phyloP scores from a whole-genome alignment of 129 eudicot genomes.

The sunflower (Helianthus annuus) region HanXRQr2.0-SUNRISE NC_035440.2:33199227-33199726 shows the following conservation, averaged over 20 bases:
- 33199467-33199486: conserved; percentile 53
- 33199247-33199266: background rate
- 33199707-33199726: conserved; percentile 85
- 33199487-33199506: conserved; percentile 85
- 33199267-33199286: background rate
- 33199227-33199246: background rate
- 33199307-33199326: conserved; percentile 90
- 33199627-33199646: conserved; percentile 54
- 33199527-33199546: conserved; percentile 95
- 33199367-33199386: conserved; percentile 83
- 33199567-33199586: background rate
- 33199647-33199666: conserved; percentile 97
- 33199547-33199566: conserved; percentile 75
- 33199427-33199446: background rate
- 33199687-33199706: conserved; percentile 93
- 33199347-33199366: conserved; percentile 92
- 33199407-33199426: conserved; percentile 2
- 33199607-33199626: conserved; percentile 5
- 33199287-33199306: conserved; percentile 67
- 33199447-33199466: background rate
- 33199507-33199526: conserved; percentile 92
- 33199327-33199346: conserved; percentile 93
- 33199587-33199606: background rate
- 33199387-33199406: conserved; percentile 51
- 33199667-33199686: conserved; percentile 88